A percentile compares a stretch with the other conserved stretches of the same genome.
Evolutionary conservation across 768 basidiomycete species (phyloP).

Genomic region (Leccinellum rugosiceps): DNA sequence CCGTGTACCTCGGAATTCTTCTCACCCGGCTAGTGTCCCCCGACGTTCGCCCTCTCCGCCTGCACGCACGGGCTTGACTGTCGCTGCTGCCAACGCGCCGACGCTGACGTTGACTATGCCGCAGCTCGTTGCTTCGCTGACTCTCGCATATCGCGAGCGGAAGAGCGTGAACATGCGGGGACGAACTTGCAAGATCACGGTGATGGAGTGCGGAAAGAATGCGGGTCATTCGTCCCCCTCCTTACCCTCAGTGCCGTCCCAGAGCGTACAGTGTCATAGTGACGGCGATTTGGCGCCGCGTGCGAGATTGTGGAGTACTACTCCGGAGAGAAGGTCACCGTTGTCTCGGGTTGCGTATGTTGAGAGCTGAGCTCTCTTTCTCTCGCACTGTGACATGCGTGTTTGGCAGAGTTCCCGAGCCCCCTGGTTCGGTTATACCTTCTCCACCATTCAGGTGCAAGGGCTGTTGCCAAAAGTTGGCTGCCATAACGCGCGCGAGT

Average conservation of each 20-base stretch:
- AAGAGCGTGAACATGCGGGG: constrained; percentile 18
- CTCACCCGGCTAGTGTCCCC: constrained; percentile 6
- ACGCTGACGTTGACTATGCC: constrained; percentile 27
- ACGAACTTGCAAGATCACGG: constrained; percentile 2
- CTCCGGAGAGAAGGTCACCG: constrained; percentile 24
- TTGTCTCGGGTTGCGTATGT: constrained; percentile 19
- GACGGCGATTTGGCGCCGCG: not conserved
- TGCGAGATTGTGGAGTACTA: constrained; percentile 10
- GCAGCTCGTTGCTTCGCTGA: constrained; percentile 31
- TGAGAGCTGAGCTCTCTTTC: constrained; percentile 21
- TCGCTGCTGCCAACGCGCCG: constrained; percentile 3
- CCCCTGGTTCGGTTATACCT: not conserved
- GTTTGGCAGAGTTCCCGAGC: not conserved
- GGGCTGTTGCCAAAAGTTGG: not conserved
- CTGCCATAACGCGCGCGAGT: not conserved
- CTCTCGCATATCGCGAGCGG: constrained; percentile 25
- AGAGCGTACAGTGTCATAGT: not conserved
- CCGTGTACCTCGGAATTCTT: not conserved
- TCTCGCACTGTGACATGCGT: not conserved
- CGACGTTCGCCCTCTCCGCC: constrained; percentile 28
- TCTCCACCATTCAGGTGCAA: not conserved
- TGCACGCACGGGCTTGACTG: constrained; percentile 8
- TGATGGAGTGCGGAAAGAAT: constrained; percentile 5
- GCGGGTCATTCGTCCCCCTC: constrained; percentile 9
- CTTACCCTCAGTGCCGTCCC: not conserved